These are phyloP conservation scores for Hapsidospora chrysogenum DNA, from an alignment of 495 filamentous ascomycete species.

Conservation along the genomic window DNA sequence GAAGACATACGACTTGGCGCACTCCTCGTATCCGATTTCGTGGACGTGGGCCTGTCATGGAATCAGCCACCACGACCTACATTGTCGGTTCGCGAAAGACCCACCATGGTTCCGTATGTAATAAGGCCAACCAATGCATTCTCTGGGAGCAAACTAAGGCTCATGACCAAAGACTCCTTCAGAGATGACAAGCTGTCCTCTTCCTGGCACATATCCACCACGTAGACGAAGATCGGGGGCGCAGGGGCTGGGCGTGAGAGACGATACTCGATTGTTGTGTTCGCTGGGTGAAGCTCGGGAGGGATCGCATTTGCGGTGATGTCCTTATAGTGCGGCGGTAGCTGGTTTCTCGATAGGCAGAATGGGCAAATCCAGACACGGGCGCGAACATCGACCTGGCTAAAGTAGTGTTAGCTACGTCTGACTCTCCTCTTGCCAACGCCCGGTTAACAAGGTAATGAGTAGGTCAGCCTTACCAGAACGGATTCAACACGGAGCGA, in stretches of 20 bases:
- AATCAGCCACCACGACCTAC: constrained; percentile 12
- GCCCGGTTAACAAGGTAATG: too few species aligned
- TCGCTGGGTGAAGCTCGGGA: constrained; percentile 80
- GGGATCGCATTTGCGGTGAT: constrained; percentile 91
- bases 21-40: constrained; percentile 95
- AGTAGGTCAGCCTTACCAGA: constrained; percentile 45
- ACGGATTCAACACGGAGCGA: constrained; percentile 91
- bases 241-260: constrained; percentile 84
- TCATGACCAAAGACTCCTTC: constrained; percentile 95
- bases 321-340: constrained; percentile 97
- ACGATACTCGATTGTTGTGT: constrained; percentile 95
- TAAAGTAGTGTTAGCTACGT: constrained; percentile 20
- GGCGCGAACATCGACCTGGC: constrained; percentile 88
- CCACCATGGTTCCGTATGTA: constrained; percentile 93
- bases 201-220: constrained; percentile 97
- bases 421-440: not conserved
- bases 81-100: constrained; percentile 2
- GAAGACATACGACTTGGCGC: constrained; percentile 99
- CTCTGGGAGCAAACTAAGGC: constrained; percentile 82
- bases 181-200: constrained; percentile 91
- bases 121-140: constrained; percentile 90
- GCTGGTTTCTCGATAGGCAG: constrained; percentile 84
- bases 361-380: constrained; percentile 98
- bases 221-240: constrained; percentile 92
- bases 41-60: constrained; percentile 72